A percentile compares a stretch with the other conserved stretches of the same genome.
Evolutionary conservation across 129 eudicot genomes (phyloP).

Genomic region (Ambrosia artemisiifolia): DNA sequence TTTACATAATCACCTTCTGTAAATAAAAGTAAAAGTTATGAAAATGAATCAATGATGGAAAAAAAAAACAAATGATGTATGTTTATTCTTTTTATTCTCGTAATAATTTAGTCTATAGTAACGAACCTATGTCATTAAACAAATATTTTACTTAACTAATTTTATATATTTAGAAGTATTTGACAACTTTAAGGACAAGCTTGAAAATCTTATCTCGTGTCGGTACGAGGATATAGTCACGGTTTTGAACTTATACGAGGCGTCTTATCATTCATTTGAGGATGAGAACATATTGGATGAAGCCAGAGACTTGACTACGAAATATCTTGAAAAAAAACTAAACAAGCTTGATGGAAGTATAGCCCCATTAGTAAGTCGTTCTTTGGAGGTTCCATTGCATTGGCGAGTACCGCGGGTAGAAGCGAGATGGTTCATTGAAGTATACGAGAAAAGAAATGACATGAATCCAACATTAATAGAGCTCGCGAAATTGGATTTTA

Average conservation of each 20-base stretch:
- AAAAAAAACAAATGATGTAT: too few relatives aligned
- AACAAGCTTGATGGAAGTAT: neutral
- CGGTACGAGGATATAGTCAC: neutral
- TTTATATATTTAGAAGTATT: conserved; percentile 7
- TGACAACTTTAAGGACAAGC: neutral
- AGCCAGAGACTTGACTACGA: conserved; percentile 11
- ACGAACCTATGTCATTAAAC: neutral
- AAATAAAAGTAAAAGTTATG: too few relatives aligned
- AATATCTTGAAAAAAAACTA: conserved; percentile 10
- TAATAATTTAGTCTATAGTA: too few relatives aligned
- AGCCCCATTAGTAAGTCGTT: conserved; percentile 12
- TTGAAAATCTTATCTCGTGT: neutral
- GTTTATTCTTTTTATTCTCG: too few relatives aligned
- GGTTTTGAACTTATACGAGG: conserved; percentile 28
- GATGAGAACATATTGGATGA: conserved; percentile 21
- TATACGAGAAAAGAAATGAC: neutral
- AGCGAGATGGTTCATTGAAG: conserved; percentile 22
- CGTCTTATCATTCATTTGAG: conserved; percentile 31
- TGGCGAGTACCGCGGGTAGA: conserved; percentile 33
- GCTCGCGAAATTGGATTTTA: conserved; percentile 26
- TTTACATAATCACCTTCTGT: too few relatives aligned
- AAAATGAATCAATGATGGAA: too few relatives aligned
- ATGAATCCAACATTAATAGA: conserved; percentile 11
- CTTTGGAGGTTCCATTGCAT: conserved; percentile 31
- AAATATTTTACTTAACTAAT: neutral